Base-by-base conservation (phyloP, 2,329 filamentous ascomycete species). In the Magnaporthales sp. region DNA sequence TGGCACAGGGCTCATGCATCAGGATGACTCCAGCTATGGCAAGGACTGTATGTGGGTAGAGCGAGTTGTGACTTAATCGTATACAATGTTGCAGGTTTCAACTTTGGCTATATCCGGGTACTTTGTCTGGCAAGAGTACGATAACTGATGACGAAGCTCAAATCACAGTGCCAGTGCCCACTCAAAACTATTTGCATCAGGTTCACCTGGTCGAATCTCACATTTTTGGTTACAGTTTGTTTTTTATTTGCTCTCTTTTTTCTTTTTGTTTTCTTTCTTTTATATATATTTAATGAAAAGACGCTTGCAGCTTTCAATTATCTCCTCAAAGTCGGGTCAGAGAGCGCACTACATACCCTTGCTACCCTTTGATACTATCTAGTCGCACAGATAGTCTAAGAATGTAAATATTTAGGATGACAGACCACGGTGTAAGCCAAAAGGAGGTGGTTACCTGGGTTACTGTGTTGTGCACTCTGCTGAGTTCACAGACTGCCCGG, bases 251-350 rank as follows among this genome's bases (percentile, higher is more conserved):
- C 29, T 15, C 8, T 58, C 4, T 24, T 62, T n/a, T 60, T 66
- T 63, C 22, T 27, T 22, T 63, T 19, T 30, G 13, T 63, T 54
- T 65, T 58, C 65, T 58, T 62, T 65, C 27, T 51, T 65, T 56
- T 54, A 31, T 67, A 5, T 31, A 5, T 31, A 5, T 31, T 31
- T 31, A n/a, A n/a, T n/a, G n/a, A n/a, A n/a, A n/a, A n/a, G n/a
- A n/a, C 10, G 38, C 38, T 51, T 8, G 8, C n/a, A 5, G 38
- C 38, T 51, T 51, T 51, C 38, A 51, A 19, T 19, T n/a, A 8
- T n/a, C 15, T 51, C 19, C 38, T n/a, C 19, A 19, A 15, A n/a
- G 38, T 8, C n/a, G 38, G 1, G n/a, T 7, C 38, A 51, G 15
- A 38, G 7, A n/a, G 6, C 15, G 19, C 6, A 51, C 5, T 51